phyloP scores from a whole-genome alignment of 768 basidiomycete species.

The Dendrothele bispora region DNA sequence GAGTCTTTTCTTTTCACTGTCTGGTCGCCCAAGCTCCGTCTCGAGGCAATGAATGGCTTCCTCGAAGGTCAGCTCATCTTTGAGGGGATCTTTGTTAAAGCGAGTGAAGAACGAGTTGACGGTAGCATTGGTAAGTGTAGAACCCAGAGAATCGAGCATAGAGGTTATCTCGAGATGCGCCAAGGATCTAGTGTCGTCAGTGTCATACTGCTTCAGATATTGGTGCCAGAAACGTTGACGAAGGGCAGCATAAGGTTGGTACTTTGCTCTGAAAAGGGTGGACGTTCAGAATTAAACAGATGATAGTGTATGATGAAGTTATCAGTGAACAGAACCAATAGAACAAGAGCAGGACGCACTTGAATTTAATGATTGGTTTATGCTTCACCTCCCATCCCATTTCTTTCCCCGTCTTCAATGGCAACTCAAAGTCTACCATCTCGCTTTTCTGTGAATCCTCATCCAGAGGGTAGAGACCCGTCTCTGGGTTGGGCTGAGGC shows the following conservation, averaged over 20 bases:
- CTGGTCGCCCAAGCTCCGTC: constrained; percentile 72
- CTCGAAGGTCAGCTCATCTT: constrained; percentile 74
- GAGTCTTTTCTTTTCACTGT: constrained; percentile 68
- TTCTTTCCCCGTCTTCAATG: constrained; percentile 60
- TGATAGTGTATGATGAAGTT: too few species aligned
- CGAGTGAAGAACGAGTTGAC: constrained; percentile 80
- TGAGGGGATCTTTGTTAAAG: constrained; percentile 58
- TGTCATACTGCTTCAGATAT: constrained; percentile 87
- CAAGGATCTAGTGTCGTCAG: constrained; percentile 72
- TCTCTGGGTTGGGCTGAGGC: constrained; percentile 60
- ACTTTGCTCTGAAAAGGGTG: constrained; percentile 66
- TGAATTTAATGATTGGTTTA: constrained; percentile 66
- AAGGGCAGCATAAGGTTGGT: constrained; percentile 91
- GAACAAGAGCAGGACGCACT: constrained; percentile 37
- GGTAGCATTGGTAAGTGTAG: constrained; percentile 80
- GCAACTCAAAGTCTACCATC: constrained; percentile 75
- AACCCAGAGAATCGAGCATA: constrained; percentile 96
- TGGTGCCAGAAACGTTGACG: constrained; percentile 90
- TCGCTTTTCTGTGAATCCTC: constrained; percentile 51
- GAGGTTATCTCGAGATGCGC: constrained; percentile 88
- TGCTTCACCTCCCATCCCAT: constrained; percentile 72
- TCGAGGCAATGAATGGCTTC: constrained; percentile 88
- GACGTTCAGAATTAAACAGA: background rate
- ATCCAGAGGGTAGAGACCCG: constrained; percentile 53
- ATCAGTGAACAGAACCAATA: background rate